Percentiles rank a stretch among this genome's conserved stretches.
phyloP scores from a whole-genome alignment of 345 rosid species.

The Lumnitzera racemosa region DNA sequence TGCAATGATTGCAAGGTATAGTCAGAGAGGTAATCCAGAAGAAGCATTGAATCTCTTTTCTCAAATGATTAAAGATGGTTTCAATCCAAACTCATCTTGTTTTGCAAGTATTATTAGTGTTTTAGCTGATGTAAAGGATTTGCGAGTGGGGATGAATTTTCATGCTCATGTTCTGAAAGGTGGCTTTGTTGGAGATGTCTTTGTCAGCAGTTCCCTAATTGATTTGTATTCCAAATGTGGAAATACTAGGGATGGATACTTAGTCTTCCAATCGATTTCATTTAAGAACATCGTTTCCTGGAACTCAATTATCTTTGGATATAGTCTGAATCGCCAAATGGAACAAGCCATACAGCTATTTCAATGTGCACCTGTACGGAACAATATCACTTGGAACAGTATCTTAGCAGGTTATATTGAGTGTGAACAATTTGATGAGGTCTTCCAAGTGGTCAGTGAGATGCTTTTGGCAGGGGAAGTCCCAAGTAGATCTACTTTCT shows the following conservation, averaged over 20 bases:
- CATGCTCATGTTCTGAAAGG: slow-evolving; percentile 34
- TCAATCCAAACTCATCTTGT: slow-evolving; percentile 32
- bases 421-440: slow-evolving; percentile 24
- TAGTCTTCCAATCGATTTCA: slow-evolving; percentile 27
- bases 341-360: slow-evolving; percentile 44
- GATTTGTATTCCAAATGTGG: slow-evolving; percentile 51
- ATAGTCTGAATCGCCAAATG: slow-evolving; percentile 35
- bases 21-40: slow-evolving; percentile 39
- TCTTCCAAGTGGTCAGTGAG: slow-evolving; percentile 30
- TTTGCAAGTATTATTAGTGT: slow-evolving; percentile 35
- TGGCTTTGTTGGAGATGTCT: slow-evolving; percentile 31
- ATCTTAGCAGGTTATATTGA: slow-evolving; percentile 45
- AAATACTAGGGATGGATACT: slow-evolving; percentile 27
- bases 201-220: slow-evolving; percentile 30
- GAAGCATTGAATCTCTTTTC: slow-evolving; percentile 41
- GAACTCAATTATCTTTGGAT: slow-evolving; percentile 52
- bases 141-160: slow-evolving; percentile 32
- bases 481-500: slow-evolving; percentile 36
- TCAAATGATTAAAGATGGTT: slow-evolving; percentile 27
- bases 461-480: slow-evolving; percentile 40
- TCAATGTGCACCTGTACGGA: slow-evolving; percentile 24
- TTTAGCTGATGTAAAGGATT: slow-evolving; percentile 29
- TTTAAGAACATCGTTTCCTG: slow-evolving; percentile 36
- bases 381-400: slow-evolving; percentile 39
- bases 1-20: slow-evolving; percentile 47